Base-by-base conservation (phyloP, 1,284 basidiomycete species). In the Fistulinella cinereoalba region DNA sequence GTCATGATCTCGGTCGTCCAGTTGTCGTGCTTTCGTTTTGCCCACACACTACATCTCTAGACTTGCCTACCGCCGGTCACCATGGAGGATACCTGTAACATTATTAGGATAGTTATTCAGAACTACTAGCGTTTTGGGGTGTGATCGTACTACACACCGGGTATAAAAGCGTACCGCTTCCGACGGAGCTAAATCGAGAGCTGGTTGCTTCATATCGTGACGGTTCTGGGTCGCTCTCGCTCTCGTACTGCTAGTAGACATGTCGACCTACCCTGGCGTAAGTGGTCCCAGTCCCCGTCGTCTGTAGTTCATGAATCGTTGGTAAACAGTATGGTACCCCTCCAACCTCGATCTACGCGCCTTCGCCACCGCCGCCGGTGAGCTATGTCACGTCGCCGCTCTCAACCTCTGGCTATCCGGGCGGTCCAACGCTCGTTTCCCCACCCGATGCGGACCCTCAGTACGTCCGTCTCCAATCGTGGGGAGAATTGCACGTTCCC, bases 361-460 rank as follows among this genome's bases (percentile, higher is more conserved):
- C 43, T 8, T 21, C 11, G 15, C 24, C 3, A 0, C 27, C 13
- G 3, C 33, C 10, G 12, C 19, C 22, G 11, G 10, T 9, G 3
- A 15, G 37, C 3, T 56, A 60, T 13, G 6, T 34, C 3, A 46
- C 27, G 21, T 9, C 56, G 0, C 6, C 34, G 2, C 16, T 31
- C 0, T 4, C 33, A n/a, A 31, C 36, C 12, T 29, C 55, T 6
- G 72, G 72, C 6, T 83, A 82, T 49, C 67, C 74, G 3, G 53
- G 74, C 21, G 60, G n/a, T n/a, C n/a, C 60, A 56, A 51, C 3
- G 31, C 57, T 60, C 34, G 73, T 70, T n/a, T 71, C 79, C 10
- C 84, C 84, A 16, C 73, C 80, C 12, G 83, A 83, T 36, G 79
- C 82, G 18, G 85, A 88, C 51, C 83, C 84, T 36, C 78, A 84